Conservation (phyloP, 2,329 filamentous ascomycete genomes). For the Ramularia endophylla region DNA sequence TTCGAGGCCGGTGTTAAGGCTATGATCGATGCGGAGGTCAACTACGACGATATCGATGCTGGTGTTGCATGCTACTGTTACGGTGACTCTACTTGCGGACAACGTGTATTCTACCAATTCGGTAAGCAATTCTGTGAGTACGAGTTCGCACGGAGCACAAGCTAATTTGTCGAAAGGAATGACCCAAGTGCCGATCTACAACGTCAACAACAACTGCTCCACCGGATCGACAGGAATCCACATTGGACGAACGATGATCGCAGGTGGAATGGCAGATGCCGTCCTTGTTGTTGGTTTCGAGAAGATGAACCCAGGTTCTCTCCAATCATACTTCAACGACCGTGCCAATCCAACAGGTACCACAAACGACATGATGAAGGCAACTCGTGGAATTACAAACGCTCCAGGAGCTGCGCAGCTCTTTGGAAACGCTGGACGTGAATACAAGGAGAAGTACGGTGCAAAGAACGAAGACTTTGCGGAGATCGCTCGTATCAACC, state of each 20-base stretch:
- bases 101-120: constrained; percentile 98
- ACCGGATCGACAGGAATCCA: constrained; percentile 85
- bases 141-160: neutral
- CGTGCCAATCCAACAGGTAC: constrained; percentile 72
- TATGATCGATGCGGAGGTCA: constrained; percentile 78
- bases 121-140: constrained; percentile 40
- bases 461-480: constrained; percentile 82
- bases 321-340: constrained; percentile 79
- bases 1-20: constrained; percentile 90
- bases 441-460: constrained; percentile 91
- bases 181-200: constrained; percentile 92
- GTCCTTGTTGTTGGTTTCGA: constrained; percentile 91
- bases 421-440: constrained; percentile 91
- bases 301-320: constrained; percentile 89
- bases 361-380: constrained; percentile 55
- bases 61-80: constrained; percentile 96
- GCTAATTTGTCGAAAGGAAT: constrained; percentile 42
- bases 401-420: constrained; percentile 53
- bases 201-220: constrained; percentile 98
- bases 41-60: constrained; percentile 92
- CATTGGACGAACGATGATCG: constrained; percentile 74
- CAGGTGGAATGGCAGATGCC: constrained; percentile 68
- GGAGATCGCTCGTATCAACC: constrained; percentile 89
- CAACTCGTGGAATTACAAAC: constrained; percentile 23
- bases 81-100: constrained; percentile 88